Evolutionary conservation across 495 filamentous ascomycete genomes (phyloP).

Genomic region (Aspergillus conjunctus): DNA sequence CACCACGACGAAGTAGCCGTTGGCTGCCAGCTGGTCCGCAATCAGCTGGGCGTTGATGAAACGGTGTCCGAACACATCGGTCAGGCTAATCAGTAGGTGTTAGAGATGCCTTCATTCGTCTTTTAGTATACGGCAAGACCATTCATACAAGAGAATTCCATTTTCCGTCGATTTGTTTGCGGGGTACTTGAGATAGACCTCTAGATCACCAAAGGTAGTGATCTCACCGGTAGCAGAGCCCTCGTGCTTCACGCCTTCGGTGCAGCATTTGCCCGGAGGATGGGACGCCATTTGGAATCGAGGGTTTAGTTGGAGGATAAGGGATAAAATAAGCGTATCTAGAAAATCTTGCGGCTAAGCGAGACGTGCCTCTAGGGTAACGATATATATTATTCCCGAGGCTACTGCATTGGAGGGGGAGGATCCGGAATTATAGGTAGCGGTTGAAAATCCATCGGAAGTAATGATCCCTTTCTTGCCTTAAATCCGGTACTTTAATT

Average conservation of each 20-base stretch:
- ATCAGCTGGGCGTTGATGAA: conserved; percentile 36
- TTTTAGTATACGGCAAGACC: background rate
- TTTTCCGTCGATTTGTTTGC: conserved; percentile 28
- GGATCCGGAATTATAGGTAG: too few species aligned
- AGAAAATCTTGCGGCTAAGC: too few species aligned
- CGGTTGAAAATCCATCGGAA: too few species aligned
- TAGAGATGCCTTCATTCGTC: background rate
- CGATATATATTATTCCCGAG: too few species aligned
- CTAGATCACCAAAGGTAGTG: conserved; percentile 24
- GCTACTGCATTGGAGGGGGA: too few species aligned
- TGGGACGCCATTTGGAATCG: conserved; percentile 4
- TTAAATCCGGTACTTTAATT: too few species aligned
- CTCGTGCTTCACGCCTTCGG: conserved; percentile 21
- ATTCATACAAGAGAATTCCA: conserved; percentile 26
- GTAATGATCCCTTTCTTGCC: too few species aligned
- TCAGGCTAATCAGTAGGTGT: conserved; percentile 13
- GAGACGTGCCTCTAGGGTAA: too few species aligned
- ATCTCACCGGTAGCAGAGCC: conserved; percentile 28
- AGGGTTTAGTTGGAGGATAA: background rate
- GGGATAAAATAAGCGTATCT: background rate
- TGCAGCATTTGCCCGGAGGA: conserved; percentile 6
- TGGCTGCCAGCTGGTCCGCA: conserved; percentile 74
- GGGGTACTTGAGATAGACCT: conserved; percentile 32
- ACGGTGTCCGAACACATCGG: conserved; percentile 33
- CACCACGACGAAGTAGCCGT: conserved; percentile 74